Conservation (phyloP, 2,329 filamentous ascomycete genomes). For the Stemphylium vesicarium region DNA sequence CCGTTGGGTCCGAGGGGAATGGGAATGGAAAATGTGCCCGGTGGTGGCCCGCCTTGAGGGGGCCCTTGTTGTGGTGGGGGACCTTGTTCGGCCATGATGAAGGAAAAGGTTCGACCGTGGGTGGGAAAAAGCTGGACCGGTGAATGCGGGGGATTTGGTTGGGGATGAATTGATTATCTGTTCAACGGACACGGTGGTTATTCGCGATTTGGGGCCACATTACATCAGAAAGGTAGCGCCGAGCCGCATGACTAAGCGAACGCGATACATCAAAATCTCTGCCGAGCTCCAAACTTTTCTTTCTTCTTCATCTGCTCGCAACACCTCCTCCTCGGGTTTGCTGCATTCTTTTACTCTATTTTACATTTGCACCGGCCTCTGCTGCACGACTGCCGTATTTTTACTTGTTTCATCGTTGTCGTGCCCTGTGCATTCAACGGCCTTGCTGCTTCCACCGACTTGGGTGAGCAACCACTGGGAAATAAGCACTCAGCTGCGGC, state of each 20-base stretch:
- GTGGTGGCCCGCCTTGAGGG: conserved; percentile 21
- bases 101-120: conserved; percentile 2
- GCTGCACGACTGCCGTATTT: neutral
- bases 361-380: too few relatives aligned
- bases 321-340: neutral
- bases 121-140: neutral
- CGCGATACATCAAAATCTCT: conserved; percentile 10
- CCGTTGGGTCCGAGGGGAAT: conserved; percentile 42
- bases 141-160: neutral
- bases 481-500: too few relatives aligned
- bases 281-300: neutral
- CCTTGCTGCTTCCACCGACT: neutral
- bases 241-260: conserved; percentile 10
- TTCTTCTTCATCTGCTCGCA: neutral
- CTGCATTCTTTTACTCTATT: neutral
- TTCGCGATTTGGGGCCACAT: conserved; percentile 14
- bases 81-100: conserved; percentile 30
- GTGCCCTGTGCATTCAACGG: neutral
- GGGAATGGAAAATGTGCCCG: conserved; percentile 25
- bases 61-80: conserved; percentile 19
- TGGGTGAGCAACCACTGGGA: too few relatives aligned
- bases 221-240: conserved; percentile 14
- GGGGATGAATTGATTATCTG: neutral
- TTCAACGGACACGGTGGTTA: conserved; percentile 16
- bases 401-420: neutral